phyloP scores from a whole-genome alignment of 2,329 filamentous ascomycete genomes.

The Paecilomyces niveus region DNA sequence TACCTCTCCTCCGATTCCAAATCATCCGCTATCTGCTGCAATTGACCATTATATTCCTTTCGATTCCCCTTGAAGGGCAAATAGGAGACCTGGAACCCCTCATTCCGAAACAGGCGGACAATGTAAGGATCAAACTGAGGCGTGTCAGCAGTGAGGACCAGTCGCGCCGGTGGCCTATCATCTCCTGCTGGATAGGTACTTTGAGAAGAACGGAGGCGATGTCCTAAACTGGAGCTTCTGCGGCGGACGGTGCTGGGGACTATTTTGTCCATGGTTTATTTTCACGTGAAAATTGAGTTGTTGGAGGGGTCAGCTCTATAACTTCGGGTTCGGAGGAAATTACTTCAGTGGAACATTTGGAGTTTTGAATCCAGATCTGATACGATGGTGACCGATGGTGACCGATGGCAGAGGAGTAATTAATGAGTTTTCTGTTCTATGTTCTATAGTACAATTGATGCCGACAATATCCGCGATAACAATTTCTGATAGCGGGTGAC shows the following conservation, averaged over 20 bases:
- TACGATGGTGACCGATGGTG: too few relatives aligned
- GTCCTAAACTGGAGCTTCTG: neutral
- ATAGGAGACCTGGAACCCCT: constrained; percentile 53
- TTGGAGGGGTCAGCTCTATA: neutral
- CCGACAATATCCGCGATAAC: neutral
- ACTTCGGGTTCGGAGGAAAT: too few relatives aligned
- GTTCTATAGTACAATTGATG: neutral
- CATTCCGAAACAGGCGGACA: constrained; percentile 47
- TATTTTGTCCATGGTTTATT: neutral
- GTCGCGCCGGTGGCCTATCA: constrained; percentile 1
- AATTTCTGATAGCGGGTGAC: neutral
- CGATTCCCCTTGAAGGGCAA: constrained; percentile 45
- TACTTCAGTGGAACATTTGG: too few relatives aligned
- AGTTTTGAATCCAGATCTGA: too few relatives aligned
- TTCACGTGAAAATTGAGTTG: too few relatives aligned
- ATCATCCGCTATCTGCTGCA: constrained; percentile 46
- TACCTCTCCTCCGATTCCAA: constrained; percentile 51
- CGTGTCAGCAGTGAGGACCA: constrained; percentile 24
- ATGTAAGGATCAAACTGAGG: constrained; percentile 46
- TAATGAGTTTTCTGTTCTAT: neutral
- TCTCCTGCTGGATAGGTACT: neutral
- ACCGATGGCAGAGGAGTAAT: too few relatives aligned
- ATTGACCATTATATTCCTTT: constrained; percentile 39
- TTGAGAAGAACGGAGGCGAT: neutral
- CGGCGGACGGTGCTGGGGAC: neutral